Evolutionary conservation across 306 rosid species (phyloP), one percentile per base, ranked within the genome.

Genomic region (Lathyrus tuberosus): DNA sequence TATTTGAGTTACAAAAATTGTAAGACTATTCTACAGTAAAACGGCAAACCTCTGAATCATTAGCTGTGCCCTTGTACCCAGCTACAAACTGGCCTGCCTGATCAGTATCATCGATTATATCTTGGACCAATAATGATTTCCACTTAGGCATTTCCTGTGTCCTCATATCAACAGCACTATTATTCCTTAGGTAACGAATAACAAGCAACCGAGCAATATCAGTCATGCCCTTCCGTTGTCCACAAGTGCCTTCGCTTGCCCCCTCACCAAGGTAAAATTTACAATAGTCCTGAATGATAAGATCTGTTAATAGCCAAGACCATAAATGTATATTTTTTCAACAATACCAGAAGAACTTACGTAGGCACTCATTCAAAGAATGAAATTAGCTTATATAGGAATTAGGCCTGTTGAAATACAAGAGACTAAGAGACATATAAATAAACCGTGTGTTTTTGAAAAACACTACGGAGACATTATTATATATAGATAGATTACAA

Each of bases 81-180:
- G 97, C 96, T 77, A 94, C 96, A 67, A 88, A 92, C 80, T 91
- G 99, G 66, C 95, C 83, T 35, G 95, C 91, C 62, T 75, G 89
- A 80, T 91, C 97, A 42, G 78, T 31, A 33, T 91, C 99, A 53
- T 76, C 76, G 4, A 80, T 84, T 42, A 83, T 30, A 72, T 83
- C 81, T 76, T 76, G 78, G 72, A 48, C 65, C 5, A 83, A 52
- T 47, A 47, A 30, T 6, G 86, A 66, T 70, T 67, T 82, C 83
- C 81, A 82, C 53, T 42, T 87, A 13, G 79, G 51, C 78, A 67
- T 82, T 66, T 46, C 78, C 70, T 91, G 61, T 14, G 77, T 65
- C 77, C 84, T 79, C 18, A 42, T 62, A 67, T 85, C 73, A 46
- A 69, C 79, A 69, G 79, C 80, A 15, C 86, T 85, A 37, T 66